Evolutionary conservation across 768 basidiomycete species (phyloP), one percentile per base, ranked within the genome.

Genomic region (Tubosaeta sp.): DNA sequence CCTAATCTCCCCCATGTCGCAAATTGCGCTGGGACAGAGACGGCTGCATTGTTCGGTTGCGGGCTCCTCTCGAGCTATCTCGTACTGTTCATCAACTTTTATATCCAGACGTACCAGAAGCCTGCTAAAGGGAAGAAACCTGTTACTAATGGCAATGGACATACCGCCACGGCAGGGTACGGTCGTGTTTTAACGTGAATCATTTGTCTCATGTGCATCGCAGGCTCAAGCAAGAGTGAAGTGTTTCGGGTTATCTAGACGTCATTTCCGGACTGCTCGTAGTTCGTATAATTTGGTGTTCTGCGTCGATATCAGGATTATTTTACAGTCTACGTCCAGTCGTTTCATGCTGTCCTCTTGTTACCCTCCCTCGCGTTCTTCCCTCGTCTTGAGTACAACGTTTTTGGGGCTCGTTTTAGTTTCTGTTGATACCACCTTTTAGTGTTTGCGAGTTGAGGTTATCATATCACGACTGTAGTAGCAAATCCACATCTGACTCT

Each of bases 11-110:
- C 93, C n/a, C 71, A 76, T 59, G 57, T 86, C 19, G 89, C 81
- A 35, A 83, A 86, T 67, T 99, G 97, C 62, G 84, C 93, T 37
- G 97, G 97, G 42, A 85, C 88, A 17, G 91, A 95, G 71, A 72
- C 73, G 14, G 91, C 95, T 49, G 97, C 97, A 3, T 54, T 93
- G 52, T 86, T 95, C 52, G 97, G 95, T 44, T 97, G 94, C 66
- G 82, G 71, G 22, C 79, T 99, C 43, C 78, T 99, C 60, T 88
- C 91, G 26, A 87, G 82, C 63, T 98, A 97, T 73, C 84, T 99
- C 49, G 81, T 85, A 62, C 82, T 99, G 53, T 98, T 99, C 79
- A 91, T 98, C 78, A 91, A 92, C 70, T 93, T 93, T 73, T 93
- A 93, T 73, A 78, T 91, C 64, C 82, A 86, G 68, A 90, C 88